These are phyloP conservation scores for Astrephomene gubernaculifera DNA, from an alignment of 139 green algal species.

Conservation along the genomic window DNA sequence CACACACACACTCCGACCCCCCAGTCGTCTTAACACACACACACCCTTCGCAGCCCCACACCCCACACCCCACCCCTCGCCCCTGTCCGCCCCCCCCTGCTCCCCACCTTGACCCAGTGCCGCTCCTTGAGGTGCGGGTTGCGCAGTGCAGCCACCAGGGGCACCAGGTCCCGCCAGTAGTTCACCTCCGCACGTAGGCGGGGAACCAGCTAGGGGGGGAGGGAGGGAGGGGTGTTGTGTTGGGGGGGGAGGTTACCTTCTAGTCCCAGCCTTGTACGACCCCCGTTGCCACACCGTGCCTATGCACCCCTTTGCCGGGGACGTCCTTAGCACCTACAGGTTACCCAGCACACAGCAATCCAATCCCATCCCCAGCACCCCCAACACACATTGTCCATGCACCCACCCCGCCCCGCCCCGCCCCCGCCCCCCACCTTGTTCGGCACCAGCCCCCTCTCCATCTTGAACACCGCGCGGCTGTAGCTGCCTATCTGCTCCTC, in stretches of 20 bases:
- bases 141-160: slow-evolving; percentile 69
- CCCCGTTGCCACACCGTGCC: too few species aligned
- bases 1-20: too few species aligned
- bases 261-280: too few species aligned
- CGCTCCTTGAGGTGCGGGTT: slow-evolving; percentile 76
- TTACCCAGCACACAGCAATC: background rate
- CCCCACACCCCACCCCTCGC: too few species aligned
- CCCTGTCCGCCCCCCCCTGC: background rate
- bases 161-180: slow-evolving; percentile 62
- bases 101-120: slow-evolving; percentile 81
- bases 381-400: too few species aligned
- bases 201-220: slow-evolving; percentile 47
- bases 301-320: too few species aligned
- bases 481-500: slow-evolving; percentile 67
- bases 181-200: slow-evolving; percentile 51
- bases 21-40: too few species aligned
- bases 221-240: background rate
- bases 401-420: background rate
- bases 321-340: background rate
- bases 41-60: too few species aligned
- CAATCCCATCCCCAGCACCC: background rate
- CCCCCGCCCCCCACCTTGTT: slow-evolving; percentile 60
- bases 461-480: slow-evolving; percentile 67
- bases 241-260: too few species aligned
- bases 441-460: slow-evolving; percentile 71